Evolutionary conservation across 1,284 basidiomycete genomes (phyloP), one percentile per base, ranked within the genome.

Genomic region (Apiotrichum gracile): DNA sequence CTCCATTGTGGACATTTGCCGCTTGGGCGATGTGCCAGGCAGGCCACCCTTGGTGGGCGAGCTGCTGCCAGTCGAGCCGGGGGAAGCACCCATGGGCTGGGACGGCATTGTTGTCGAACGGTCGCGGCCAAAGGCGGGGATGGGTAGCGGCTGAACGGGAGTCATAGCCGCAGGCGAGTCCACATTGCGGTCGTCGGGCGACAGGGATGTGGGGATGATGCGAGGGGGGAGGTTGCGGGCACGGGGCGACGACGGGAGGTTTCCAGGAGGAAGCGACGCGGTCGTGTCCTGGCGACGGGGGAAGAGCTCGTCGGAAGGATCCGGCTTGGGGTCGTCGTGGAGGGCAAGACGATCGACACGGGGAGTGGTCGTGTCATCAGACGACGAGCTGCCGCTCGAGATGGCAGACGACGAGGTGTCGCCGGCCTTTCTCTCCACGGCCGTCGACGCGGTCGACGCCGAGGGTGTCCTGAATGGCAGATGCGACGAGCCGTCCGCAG

Each of bases 241-340:
- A 24, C 39, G 49, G 10, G 52, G 51, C 12, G 53, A 52, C 4
- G 48, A 37, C 10, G 48, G 44, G 7, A 46, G 31, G n/a, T 64
- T 57, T 33, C 69, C 57, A 2, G 68, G 64, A 9, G 76, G 74
- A 29, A 75, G 66, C 33, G 81, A 83, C 65, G 86, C 85, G 16
- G 85, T 86, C 33, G 83, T 84, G 55, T 81, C 80, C 37, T 79
- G 83, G 14, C 86, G 84, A 44, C 86, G 80, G 17, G 83, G 84
- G 72, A 87, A 85, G 19, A 76, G 78, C 55, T 84, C 76, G 51
- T 88, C 87, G 14, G 83, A 84, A 0, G 80, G 80, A 67, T 88
- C 77, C 68, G 68, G 55, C 17, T 67, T 61, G 34, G 63, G 60
- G 25, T 65, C 55, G 27, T 62, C 60, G 27, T 63, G 51, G 27